Conservation (phyloP, 495 filamentous ascomycete genomes). For the Penicillium psychrofluorescens region DNA sequence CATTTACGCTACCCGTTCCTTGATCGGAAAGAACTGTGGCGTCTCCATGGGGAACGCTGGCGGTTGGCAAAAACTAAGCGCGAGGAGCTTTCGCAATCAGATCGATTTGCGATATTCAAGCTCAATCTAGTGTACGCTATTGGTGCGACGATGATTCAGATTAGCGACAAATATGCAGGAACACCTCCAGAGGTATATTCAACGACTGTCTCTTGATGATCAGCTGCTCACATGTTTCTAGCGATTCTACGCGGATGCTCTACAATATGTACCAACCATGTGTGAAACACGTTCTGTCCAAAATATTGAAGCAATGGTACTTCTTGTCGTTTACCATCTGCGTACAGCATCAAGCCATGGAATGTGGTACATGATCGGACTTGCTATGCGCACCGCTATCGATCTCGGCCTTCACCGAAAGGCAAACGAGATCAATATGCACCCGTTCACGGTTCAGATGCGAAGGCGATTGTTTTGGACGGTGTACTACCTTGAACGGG, state of each 20-base stretch:
- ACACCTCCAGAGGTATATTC: conserved; percentile 33
- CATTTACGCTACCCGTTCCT: conserved; percentile 47
- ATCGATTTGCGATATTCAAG: conserved; percentile 45
- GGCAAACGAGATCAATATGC: conserved; percentile 38
- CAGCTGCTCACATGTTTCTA: conserved; percentile 1
- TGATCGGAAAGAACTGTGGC: conserved; percentile 36
- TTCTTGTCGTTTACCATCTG: conserved; percentile 46
- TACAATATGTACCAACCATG: conserved; percentile 44
- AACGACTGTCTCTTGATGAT: not conserved
- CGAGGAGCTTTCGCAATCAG: conserved; percentile 27
- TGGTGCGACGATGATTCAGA: conserved; percentile 40
- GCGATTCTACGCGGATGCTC: conserved; percentile 41
- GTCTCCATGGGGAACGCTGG: conserved; percentile 38
- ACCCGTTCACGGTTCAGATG: conserved; percentile 41
- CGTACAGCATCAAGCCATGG: conserved; percentile 45
- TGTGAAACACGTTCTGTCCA: conserved; percentile 43
- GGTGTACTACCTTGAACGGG: conserved; percentile 45
- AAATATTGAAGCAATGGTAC: conserved; percentile 50
- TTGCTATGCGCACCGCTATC: conserved; percentile 48
- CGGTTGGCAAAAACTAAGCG: conserved; percentile 32
- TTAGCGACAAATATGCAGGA: conserved; percentile 40
- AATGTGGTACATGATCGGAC: conserved; percentile 51
- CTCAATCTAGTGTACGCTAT: conserved; percentile 48
- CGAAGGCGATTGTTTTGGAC: conserved; percentile 47
- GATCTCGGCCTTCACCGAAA: conserved; percentile 46